Percentiles rank a stretch among this genome's conserved stretches.
These are phyloP conservation scores for Camelina sativa DNA, from an alignment of 345 rosid genomes.

Conservation along the genomic window DNA sequence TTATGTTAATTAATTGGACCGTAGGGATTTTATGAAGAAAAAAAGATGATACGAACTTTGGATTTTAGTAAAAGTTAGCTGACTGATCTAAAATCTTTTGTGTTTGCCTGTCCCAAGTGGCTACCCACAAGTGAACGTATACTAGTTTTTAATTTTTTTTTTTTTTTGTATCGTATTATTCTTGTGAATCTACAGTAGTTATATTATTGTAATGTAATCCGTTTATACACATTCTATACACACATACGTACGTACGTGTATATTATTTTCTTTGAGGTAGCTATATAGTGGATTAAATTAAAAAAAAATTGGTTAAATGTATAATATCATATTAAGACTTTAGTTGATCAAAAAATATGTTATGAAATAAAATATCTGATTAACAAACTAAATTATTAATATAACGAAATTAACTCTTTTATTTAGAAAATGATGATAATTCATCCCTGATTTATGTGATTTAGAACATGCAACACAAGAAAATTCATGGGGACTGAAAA, in stretches of 20 bases:
- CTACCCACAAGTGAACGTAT: slow-evolving; percentile 30
- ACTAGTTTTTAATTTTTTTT: not conserved
- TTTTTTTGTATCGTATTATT: not conserved
- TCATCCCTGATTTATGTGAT: too few relatives aligned
- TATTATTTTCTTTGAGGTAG: not conserved
- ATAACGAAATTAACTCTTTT: not conserved
- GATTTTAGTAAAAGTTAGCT: slow-evolving; percentile 44
- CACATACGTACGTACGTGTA: not conserved
- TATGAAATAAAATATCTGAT: not conserved
- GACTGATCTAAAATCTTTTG: slow-evolving; percentile 35
- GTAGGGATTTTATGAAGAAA: slow-evolving; percentile 25
- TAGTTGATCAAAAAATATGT: too few relatives aligned
- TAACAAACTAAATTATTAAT: not conserved
- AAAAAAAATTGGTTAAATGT: too few relatives aligned
- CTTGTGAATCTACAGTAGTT: slow-evolving; percentile 26
- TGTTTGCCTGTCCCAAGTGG: slow-evolving; percentile 41
- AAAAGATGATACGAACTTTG: slow-evolving; percentile 21
- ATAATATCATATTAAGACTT: not conserved
- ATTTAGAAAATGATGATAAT: too few relatives aligned
- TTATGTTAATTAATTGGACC: slow-evolving; percentile 31
- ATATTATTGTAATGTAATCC: too few relatives aligned
- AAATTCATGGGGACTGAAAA: too few relatives aligned
- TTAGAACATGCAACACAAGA: too few relatives aligned
- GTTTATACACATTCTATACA: not conserved
- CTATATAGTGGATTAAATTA: too few relatives aligned